Base-by-base conservation (phyloP, 1,139 yeast species). In the Nakaseomyces glabratus region DNA sequence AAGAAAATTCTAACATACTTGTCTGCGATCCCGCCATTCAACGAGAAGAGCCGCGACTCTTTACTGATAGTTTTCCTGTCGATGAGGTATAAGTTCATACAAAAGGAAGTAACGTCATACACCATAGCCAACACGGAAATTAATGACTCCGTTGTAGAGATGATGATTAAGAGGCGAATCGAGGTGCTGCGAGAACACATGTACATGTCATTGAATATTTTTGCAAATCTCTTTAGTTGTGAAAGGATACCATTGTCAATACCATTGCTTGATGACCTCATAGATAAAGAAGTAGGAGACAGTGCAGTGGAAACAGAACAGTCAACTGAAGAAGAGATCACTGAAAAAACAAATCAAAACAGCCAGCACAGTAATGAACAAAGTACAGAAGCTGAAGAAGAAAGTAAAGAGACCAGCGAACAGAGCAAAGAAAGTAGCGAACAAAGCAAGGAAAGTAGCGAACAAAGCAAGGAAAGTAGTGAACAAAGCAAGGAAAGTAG, bases 1-100 rank as follows among this genome's bases (percentile, higher is more conserved):
- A 71, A 85, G 41, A 86, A 86, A 49, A 79, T 84, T 11, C 66
- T 88, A 35, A 78, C 88, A 22, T 82, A 82, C 43, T 63, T 90
- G 42, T 73, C 75, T 43, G 69, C 90, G 31, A 70, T 79, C 6
- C 77, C 73, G 33, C 71, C 73, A 8, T 65, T 66, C 40, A 62
- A 61, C 31, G 52, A 47, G 4, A 40, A 45, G 6, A 44, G 48
- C n/a, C 51, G 55, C 24, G 41, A 55, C 33, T 39, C 52, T 40
- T 31, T 61, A 51, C 31, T 58, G 67, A 44, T 66, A 72, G 30
- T 73, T 59, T 53, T 60, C 73, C 33, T 78, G 68, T 49, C 69
- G 72, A 23, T 55, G 57, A 61, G 90, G 31, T 74, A 61, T 56
- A 72, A 71, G 40, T 79, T 76, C 50, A 76, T 81, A 28, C 55